phyloP scores from a whole-genome alignment of 371 early-diverging fungal species.

The Actinomucor elegans region DNA sequence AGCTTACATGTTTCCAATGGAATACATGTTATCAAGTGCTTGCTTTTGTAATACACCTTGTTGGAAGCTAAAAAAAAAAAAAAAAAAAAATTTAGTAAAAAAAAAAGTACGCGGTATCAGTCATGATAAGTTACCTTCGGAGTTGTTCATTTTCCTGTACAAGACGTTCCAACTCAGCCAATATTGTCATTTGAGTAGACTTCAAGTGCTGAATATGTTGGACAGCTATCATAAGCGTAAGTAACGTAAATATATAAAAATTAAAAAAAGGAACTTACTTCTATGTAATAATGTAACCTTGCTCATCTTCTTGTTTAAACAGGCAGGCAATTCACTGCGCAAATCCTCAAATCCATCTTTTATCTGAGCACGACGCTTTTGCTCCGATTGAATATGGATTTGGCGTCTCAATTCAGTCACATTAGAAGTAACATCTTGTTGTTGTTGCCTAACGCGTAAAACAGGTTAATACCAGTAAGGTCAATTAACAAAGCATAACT shows the following conservation, averaged over 20 bases:
- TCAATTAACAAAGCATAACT: too few species aligned
- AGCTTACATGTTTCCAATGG: constrained; percentile 23
- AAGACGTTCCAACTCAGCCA: constrained; percentile 37
- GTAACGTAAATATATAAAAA: not conserved
- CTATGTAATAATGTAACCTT: constrained; percentile 43
- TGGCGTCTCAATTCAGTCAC: constrained; percentile 44
- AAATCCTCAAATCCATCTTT: constrained; percentile 54
- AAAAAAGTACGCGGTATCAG: too few species aligned
- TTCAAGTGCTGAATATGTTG: constrained; percentile 40
- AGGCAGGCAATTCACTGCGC: constrained; percentile 40
- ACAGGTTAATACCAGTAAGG: not conserved
- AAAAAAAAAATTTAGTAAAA: not conserved
- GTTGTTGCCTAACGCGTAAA: not conserved
- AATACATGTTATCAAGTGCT: constrained; percentile 51
- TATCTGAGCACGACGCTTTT: constrained; percentile 52
- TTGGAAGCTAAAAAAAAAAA: constrained; percentile 33
- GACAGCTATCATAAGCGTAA: constrained; percentile 22
- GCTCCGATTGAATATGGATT: constrained; percentile 55
- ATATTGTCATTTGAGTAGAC: constrained; percentile 33
- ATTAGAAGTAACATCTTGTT: constrained; percentile 6
- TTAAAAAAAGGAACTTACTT: constrained; percentile 29
- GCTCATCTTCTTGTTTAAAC: constrained; percentile 49
- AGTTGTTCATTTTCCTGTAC: constrained; percentile 41
- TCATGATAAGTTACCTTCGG: constrained; percentile 28
- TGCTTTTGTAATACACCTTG: constrained; percentile 50